These are phyloP conservation scores for Tuber brumale DNA, from an alignment of 495 filamentous ascomycete genomes.

Conservation along the genomic window DNA sequence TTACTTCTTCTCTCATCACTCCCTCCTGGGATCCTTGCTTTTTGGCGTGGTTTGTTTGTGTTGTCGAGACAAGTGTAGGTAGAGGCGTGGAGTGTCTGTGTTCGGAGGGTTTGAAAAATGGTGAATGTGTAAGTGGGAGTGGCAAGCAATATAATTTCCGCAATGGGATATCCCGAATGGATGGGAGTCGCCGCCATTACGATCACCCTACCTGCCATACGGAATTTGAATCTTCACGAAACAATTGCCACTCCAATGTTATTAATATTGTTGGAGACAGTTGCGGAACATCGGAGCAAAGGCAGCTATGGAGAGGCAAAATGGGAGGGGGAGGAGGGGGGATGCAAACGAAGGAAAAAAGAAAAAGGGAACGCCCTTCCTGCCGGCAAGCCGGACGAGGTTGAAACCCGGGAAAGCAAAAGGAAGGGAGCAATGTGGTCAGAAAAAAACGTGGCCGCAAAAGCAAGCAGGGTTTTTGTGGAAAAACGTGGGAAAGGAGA, in stretches of 20 bases:
- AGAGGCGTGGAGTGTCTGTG: not conserved
- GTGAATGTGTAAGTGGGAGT: not conserved
- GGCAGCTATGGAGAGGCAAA: not conserved
- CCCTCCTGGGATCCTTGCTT: not conserved
- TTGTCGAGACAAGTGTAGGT: not conserved
- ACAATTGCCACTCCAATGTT: not conserved
- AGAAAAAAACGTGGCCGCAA: slow-evolving; percentile 6
- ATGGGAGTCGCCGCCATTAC: not conserved
- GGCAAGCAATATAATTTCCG: not conserved
- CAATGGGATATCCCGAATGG: not conserved
- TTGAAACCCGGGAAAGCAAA: not conserved
- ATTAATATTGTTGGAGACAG: not conserved
- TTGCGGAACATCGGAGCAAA: not conserved
- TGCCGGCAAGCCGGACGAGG: not conserved
- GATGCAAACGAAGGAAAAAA: not conserved
- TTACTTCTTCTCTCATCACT: not conserved
- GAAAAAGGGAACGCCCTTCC: not conserved
- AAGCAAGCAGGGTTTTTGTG: not conserved
- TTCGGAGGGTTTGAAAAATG: not conserved
- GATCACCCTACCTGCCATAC: not conserved
- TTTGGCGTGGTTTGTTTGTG: not conserved
- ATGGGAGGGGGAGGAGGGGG: not conserved
- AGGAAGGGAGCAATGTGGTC: not conserved
- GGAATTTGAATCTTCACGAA: not conserved
- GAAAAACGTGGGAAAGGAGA: slow-evolving; percentile 3